Conservation (phyloP, 2,329 filamentous ascomycete genomes). For the Cladobotryum protrusum region DNA sequence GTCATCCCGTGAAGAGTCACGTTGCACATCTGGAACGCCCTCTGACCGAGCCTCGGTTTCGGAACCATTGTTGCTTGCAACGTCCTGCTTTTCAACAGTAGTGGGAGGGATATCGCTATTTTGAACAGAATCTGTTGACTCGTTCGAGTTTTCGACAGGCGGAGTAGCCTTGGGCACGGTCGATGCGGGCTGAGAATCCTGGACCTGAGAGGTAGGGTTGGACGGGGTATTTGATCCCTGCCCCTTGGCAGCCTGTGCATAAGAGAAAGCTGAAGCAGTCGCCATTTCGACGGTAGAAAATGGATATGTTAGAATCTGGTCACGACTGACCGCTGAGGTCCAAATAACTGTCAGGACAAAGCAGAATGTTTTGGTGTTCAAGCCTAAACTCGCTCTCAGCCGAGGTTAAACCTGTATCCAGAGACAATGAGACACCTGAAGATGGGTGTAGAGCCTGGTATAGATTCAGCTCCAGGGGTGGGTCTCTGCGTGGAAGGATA, state of each 20-base stretch:
- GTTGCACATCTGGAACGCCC: conserved; percentile 25
- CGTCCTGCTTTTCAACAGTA: conserved; percentile 28
- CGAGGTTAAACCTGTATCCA: conserved; percentile 11
- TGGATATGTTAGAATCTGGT: conserved; percentile 15
- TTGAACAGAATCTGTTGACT: conserved; percentile 20
- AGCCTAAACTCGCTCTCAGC: conserved; percentile 15
- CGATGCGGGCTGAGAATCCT: conserved; percentile 23
- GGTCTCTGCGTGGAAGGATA: neutral
- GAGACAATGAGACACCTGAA: neutral
- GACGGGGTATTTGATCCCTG: conserved; percentile 39
- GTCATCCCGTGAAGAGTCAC: conserved; percentile 33
- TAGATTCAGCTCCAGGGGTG: neutral
- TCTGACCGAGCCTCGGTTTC: conserved; percentile 32
- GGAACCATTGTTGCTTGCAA: conserved; percentile 30
- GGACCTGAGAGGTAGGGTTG: conserved; percentile 19
- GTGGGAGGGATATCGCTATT: conserved; percentile 17
- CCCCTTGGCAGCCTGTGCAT: conserved; percentile 91
- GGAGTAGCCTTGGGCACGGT: conserved; percentile 22
- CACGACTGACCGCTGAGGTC: conserved; percentile 17
- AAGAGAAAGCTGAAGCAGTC: conserved; percentile 67
- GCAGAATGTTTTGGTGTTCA: conserved; percentile 6
- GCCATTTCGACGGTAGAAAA: conserved; percentile 39
- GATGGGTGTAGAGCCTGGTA: neutral
- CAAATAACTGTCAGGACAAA: conserved; percentile 15
- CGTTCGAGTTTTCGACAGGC: conserved; percentile 18